Evolutionary conservation across 2,329 filamentous ascomycete genomes (phyloP).

Genomic region (Triangularia setosa): DNA sequence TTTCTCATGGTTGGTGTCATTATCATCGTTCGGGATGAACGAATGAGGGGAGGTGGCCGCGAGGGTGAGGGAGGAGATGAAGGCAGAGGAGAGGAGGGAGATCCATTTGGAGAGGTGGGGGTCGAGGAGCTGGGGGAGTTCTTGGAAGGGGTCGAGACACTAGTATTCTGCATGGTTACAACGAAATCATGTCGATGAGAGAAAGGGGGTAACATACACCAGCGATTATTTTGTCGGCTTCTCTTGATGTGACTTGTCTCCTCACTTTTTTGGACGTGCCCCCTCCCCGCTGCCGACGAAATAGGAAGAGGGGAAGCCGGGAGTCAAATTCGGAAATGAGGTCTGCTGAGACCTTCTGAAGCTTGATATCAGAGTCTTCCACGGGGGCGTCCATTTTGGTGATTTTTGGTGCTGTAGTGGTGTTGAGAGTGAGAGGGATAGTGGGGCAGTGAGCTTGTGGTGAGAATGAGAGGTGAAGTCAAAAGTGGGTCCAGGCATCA

Average conservation of each 20-base stretch:
- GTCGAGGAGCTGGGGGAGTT: conserved; percentile 90
- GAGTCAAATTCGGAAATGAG: conserved; percentile 57
- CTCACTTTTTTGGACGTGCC: neutral
- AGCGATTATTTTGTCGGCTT: conserved; percentile 28
- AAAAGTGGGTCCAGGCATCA: neutral
- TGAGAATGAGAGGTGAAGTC: neutral
- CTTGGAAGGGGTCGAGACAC: conserved; percentile 84
- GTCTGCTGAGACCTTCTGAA: conserved; percentile 57
- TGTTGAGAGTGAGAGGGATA: neutral
- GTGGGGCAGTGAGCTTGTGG: neutral
- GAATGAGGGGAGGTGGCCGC: conserved; percentile 33
- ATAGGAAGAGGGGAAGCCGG: conserved; percentile 46
- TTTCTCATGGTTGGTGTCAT: neutral
- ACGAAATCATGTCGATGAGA: too few species aligned
- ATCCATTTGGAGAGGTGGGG: conserved; percentile 73
- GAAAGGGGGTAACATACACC: neutral
- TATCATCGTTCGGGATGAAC: conserved; percentile 6
- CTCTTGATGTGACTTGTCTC: neutral
- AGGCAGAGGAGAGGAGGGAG: conserved; percentile 69
- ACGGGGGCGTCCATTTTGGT: conserved; percentile 57
- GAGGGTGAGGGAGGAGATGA: conserved; percentile 58
- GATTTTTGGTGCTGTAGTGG: neutral
- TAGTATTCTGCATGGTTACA: neutral
- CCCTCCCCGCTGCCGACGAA: neutral
- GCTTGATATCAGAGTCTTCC: conserved; percentile 57